Evolutionary conservation across 2,329 filamentous ascomycete species (phyloP), one percentile per base, ranked within the genome.

Genomic region (Colletotrichum filicis): DNA sequence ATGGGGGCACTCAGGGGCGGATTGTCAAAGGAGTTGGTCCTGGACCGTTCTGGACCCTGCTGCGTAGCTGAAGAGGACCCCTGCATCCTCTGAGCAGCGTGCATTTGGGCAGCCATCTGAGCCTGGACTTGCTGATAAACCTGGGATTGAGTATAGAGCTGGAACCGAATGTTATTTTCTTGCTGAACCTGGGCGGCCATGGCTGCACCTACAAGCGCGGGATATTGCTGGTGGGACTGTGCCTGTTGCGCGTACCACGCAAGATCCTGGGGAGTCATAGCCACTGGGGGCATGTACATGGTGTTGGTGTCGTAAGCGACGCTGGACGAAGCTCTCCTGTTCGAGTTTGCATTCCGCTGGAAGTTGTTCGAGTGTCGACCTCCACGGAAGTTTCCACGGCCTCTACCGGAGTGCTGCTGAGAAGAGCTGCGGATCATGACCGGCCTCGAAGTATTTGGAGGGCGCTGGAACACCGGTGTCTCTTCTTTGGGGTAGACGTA

Each of bases 401-500:
- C 86, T 37, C 88, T 84, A 37, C 83, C 82, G 24, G 83, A 82
- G 68, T 90, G 86, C 63, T 89, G 88, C 75, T 92, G 90, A 5
- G 91, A 92, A 30, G 90, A 88, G 78, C 90, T 92, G 74, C 90
- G 85, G 60, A 91, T 75, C 65, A 90, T 81, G n/a, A 88, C 85
- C 11, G 90, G 90, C 19, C 89, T 87, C 37, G 90, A 84, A 49
- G 87, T 85, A 6, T 85, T 81, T 2, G 86, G 80, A n/a, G 89
- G 90, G 71, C 90, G 88, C 74, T 90, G 88, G 78, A 87, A 92
- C 55, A 89, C 85, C 28, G 75, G 75, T 79, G 91, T 89, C 78
- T 97, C 95, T 80, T 97, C 94, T 68, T 94, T 93, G 4, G 97
- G 97, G 78, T 93, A 98, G 70, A 94, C 91, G 79, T 92, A 99